Evolutionary conservation across 2,329 filamentous ascomycete species (phyloP).

Genomic region (Dothideomycetes sp.): DNA sequence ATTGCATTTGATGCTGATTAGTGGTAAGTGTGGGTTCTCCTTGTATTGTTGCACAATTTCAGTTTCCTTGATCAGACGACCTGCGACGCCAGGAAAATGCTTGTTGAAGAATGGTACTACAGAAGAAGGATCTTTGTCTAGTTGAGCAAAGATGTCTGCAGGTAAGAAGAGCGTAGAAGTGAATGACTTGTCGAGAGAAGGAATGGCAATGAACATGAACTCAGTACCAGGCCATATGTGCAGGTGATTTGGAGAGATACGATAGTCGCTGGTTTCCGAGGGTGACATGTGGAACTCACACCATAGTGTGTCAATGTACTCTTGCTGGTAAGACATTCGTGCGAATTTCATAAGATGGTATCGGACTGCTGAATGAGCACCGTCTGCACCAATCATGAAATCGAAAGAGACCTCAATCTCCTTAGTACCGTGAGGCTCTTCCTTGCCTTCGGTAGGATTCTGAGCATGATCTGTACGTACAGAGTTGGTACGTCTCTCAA

Average conservation of each 20-base stretch:
- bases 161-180: conserved; percentile 91
- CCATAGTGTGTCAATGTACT: conserved; percentile 95
- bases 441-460: conserved; percentile 16
- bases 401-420: conserved; percentile 86
- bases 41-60: conserved; percentile 67
- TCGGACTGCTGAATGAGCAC: conserved; percentile 82
- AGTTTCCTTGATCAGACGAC: conserved; percentile 53
- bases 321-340: conserved; percentile 82
- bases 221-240: conserved; percentile 94
- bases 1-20: conserved; percentile 87
- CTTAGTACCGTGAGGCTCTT: conserved; percentile 14
- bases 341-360: conserved; percentile 95
- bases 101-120: conserved; percentile 67
- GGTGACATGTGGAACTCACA: conserved; percentile 76
- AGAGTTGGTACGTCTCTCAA: conserved; percentile 49
- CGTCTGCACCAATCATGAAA: conserved; percentile 87
- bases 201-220: conserved; percentile 98
- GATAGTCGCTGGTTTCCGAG: conserved; percentile 47
- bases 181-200: conserved; percentile 79
- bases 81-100: conserved; percentile 79
- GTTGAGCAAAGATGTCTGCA: conserved; percentile 54
- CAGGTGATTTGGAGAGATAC: conserved; percentile 82
- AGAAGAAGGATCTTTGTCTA: conserved; percentile 54
- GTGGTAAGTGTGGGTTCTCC: conserved; percentile 76
- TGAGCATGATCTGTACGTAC: conserved; percentile 19